Evolutionary conservation across 306 rosid genomes (phyloP).

Genomic region (Cucumis melo): DNA sequence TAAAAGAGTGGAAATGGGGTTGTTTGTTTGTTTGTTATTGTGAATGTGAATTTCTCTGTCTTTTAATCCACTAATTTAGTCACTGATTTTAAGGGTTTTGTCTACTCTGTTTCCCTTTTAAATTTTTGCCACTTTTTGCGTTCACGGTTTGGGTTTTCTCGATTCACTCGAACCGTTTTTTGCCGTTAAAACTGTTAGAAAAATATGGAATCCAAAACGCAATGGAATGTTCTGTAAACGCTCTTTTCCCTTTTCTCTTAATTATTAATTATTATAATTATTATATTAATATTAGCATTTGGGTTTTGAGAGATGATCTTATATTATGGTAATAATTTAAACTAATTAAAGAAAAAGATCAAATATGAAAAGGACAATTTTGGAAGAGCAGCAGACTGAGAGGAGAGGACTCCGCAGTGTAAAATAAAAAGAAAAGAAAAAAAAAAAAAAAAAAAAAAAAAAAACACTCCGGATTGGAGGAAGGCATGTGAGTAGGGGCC

Average conservation of each 20-base stretch:
- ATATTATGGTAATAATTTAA: no score
- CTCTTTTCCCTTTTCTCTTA: neutral
- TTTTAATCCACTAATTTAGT: slow-evolving; percentile 15
- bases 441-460: neutral
- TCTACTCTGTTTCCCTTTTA: neutral
- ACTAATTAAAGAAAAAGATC: no score
- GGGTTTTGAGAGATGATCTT: no score
- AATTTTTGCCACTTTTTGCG: neutral
- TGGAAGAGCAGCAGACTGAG: neutral
- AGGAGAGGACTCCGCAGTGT: neutral
- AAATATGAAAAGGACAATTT: neutral
- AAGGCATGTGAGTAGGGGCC: neutral
- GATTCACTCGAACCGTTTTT: slow-evolving; percentile 18
- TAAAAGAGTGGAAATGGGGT: neutral
- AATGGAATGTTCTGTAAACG: slow-evolving; percentile 1
- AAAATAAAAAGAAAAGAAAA: no score
- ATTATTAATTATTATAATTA: no score
- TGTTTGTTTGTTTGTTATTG: no score
- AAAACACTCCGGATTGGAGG: neutral
- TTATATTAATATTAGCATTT: no score
- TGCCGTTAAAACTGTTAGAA: slow-evolving; percentile 28
- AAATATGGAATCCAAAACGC: neutral
- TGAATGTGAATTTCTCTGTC: neutral
- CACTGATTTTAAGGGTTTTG: slow-evolving; percentile 7
- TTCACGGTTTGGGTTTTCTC: neutral